phyloP scores from a whole-genome alignment of 371 early-diverging fungal genomes.

The Syncephalis fuscata region DNA sequence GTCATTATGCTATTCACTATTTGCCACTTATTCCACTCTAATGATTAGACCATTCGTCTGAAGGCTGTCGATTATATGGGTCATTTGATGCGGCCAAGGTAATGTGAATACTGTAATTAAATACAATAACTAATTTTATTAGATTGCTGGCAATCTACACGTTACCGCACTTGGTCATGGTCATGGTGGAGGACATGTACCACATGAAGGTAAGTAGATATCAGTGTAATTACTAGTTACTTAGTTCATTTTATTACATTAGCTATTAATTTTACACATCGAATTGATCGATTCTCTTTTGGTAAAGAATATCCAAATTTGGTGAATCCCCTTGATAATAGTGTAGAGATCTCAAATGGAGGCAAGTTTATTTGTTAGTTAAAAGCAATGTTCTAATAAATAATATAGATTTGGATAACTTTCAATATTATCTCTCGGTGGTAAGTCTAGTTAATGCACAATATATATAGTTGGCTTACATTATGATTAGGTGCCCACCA shows the following conservation, averaged over 20 bases:
- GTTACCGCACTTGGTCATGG: conserved; percentile 84
- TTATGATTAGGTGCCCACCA: conserved; percentile 72
- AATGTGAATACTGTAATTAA: too few species aligned
- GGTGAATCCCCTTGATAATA: conserved; percentile 76
- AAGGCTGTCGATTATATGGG: conserved; percentile 63
- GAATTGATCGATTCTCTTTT: conserved; percentile 80
- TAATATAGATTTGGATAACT: conserved; percentile 41
- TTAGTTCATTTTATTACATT: conserved; percentile 1
- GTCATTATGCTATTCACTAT: too few species aligned
- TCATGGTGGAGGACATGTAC: conserved; percentile 46
- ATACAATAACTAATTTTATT: too few species aligned
- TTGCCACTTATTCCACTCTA: too few species aligned
- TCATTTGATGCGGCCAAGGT: conserved; percentile 55
- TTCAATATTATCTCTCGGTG: conserved; percentile 68
- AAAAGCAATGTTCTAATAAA: too few species aligned
- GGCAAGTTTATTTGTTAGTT: conserved; percentile 21
- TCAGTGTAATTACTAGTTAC: not conserved
- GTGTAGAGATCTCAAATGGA: conserved; percentile 39
- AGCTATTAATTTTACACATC: conserved; percentile 87
- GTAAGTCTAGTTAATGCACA: conserved; percentile 13
- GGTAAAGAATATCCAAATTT: conserved; percentile 67
- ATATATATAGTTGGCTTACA: too few species aligned
- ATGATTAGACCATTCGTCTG: conserved; percentile 2
- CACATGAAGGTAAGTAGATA: conserved; percentile 36
- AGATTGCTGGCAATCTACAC: conserved; percentile 69